Evolutionary conservation across 2,329 filamentous ascomycete species (phyloP), one percentile per base, ranked within the genome.

Genomic region (Arthroderma sp.): DNA sequence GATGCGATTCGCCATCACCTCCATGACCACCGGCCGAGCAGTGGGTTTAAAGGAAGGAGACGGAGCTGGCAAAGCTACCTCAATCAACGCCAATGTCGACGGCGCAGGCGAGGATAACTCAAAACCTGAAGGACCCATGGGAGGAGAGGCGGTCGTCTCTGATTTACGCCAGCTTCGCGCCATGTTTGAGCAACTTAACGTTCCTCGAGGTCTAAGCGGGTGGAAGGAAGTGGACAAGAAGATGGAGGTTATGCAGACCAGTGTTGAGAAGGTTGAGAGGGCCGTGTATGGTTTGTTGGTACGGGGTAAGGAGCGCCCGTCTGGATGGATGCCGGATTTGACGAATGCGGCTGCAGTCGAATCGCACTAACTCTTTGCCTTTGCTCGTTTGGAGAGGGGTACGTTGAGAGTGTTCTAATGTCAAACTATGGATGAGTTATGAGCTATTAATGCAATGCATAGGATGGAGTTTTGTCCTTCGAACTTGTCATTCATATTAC

Each of bases 1-100:
- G 76, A 98, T 98, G 93, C 82, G 91, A 31, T 97, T 96, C 72
- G 90, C 89, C 0, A 93, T 95, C 54, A 91, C 91, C 4, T 83
- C 84, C 25, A 87, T 95, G 69, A 90, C 90, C 0, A 86, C 90
- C 4, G 84, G 77, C 6, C 86, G 86, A 13, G 25, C 73, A 43
- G 69, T 80, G 21, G 74, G 68, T 62, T 60, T 59, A 61, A 51
- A 51, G 13, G 25, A 54, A 57, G 59, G 57, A 54, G 52, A 63
- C 39, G 59, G 35, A 55, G 65, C 35, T 31, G 1, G 17, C 39
- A 6, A 13, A 13, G 39, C 39, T 19, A 43, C 4, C 39, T 43
- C 19, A n/a, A 59, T 54, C 37, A 19, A 19, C n/a, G 15, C 17
- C 6, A 59, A 56, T 11, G 59, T 62, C 19, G 52, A 61, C 37